phyloP scores from a whole-genome alignment of 306 rosid species.

The Ormosia emarginata region DNA sequence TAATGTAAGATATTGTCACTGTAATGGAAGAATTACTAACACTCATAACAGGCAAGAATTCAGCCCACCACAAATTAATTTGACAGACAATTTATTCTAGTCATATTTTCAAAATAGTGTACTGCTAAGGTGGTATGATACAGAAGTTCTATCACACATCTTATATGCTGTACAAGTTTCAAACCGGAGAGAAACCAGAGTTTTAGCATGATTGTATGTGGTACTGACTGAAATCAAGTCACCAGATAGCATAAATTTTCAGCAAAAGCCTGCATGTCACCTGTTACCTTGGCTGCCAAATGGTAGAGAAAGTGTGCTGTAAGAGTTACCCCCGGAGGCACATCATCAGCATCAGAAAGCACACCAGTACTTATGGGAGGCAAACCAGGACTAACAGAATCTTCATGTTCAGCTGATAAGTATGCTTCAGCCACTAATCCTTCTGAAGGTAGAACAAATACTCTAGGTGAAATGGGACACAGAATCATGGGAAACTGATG shows the following conservation, averaged over 20 bases:
- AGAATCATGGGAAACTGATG: constrained; percentile 86
- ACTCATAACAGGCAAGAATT: neutral
- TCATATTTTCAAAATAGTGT: neutral
- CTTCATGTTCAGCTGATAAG: constrained; percentile 66
- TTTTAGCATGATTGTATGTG: neutral
- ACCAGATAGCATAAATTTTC: constrained; percentile 12
- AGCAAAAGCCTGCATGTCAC: constrained; percentile 18
- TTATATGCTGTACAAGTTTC: constrained; percentile 11
- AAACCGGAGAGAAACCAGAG: neutral
- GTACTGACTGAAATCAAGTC: constrained; percentile 5
- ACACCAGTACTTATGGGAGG: constrained; percentile 82
- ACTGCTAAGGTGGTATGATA: neutral
- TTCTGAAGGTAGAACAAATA: constrained; percentile 91
- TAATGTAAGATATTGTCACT: neutral
- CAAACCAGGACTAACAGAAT: constrained; percentile 78
- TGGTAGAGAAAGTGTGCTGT: constrained; percentile 92
- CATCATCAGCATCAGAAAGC: constrained; percentile 77
- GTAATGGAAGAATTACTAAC: constrained; percentile 9
- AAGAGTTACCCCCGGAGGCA: constrained; percentile 83
- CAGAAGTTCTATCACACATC: neutral
- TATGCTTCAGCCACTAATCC: constrained; percentile 79
- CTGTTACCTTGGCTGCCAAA: constrained; percentile 79
- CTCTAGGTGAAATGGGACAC: constrained; percentile 88
- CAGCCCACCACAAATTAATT: neutral
- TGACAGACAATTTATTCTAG: neutral